phyloP scores from a whole-genome alignment of 2,329 filamentous ascomycete species.

The Zasmidium citrigriseum region DNA sequence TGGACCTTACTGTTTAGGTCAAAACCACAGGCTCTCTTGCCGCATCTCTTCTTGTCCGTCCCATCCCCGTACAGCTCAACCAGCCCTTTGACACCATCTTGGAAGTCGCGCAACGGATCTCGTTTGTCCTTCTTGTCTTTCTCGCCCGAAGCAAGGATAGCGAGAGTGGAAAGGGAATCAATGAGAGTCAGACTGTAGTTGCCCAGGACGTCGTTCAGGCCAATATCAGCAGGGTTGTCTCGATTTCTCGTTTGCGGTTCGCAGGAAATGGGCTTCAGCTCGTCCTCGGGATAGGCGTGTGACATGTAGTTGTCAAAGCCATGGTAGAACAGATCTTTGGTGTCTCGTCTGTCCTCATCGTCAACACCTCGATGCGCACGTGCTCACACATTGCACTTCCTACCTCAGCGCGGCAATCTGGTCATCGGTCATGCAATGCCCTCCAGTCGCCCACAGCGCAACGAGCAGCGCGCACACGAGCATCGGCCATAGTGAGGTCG shows the following conservation, averaged over 20 bases:
- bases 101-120: constrained; percentile 61
- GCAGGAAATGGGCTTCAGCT: constrained; percentile 85
- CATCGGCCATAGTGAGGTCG: constrained; percentile 32
- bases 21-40: constrained; percentile 76
- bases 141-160: constrained; percentile 78
- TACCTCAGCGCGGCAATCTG: constrained; percentile 41
- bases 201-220: constrained; percentile 90
- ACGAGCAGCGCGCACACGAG: constrained; percentile 35
- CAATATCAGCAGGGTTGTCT: constrained; percentile 75
- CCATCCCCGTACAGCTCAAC: constrained; percentile 88
- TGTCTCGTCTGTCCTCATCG: constrained; percentile 42
- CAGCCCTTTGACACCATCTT: constrained; percentile 73
- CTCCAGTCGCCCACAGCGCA: constrained; percentile 36
- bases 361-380: not conserved
- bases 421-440: constrained; percentile 48
- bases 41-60: constrained; percentile 68
- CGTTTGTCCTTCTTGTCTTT: constrained; percentile 51
- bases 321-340: constrained; percentile 85
- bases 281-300: constrained; percentile 93
- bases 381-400: not conserved
- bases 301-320: constrained; percentile 94
- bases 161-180: constrained; percentile 91
- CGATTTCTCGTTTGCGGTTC: constrained; percentile 80
- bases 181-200: constrained; percentile 97
- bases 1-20: constrained; percentile 98